Evolutionary conservation across 192 early-diverging fungal genomes (phyloP), one percentile per base, ranked within the genome.

Genomic region (Radiomyces spectabilis): DNA sequence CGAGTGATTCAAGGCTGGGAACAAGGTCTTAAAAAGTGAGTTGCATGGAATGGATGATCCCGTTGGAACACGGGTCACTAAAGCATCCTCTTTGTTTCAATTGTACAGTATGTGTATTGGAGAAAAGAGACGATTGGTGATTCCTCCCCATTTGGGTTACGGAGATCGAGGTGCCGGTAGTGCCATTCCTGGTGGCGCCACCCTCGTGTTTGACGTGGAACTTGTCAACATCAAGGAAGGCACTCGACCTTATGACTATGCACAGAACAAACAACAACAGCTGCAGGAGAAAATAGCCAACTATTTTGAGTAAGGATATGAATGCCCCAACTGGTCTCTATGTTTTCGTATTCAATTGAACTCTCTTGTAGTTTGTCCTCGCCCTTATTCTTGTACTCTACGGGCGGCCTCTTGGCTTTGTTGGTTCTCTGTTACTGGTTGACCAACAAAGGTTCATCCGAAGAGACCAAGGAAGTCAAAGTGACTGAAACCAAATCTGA

Each of bases 1-100:
- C 72, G 72, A 65, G 85, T 92, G 9, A 92, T 92, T 58, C 79
- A 87, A 66, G 89, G 80, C 22, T 92, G 89, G 89, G 89, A 92
- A 49, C 69, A 85, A 62, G 88, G 86, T 19, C 63, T 86, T 37
- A 31, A 70, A 46, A 71, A 68, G 69, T 71, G 64, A 35, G 46
- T 63, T 10, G 34, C 25, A 32, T 45, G 46, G 24, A 3, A 31
- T 48, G 46, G 5, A n/a, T 48, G 46, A 12, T 4, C 12, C 12
- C 4, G 26, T 22, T 5, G 24, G 24, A 15, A 43, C 19, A 43
- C 25, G 19, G 27, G 33, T 9, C 4, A 27, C 18, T 24, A 25
- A 13, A 15, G 35, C 21, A 38, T 35, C 0, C 10, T 19, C 10
- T 39, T 34, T 40, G 10, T n/a, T n/a, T n/a, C n/a, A n/a, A n/a